Conservation (phyloP, 2,329 filamentous ascomycete genomes). For the Xylariaceae sp. region DNA sequence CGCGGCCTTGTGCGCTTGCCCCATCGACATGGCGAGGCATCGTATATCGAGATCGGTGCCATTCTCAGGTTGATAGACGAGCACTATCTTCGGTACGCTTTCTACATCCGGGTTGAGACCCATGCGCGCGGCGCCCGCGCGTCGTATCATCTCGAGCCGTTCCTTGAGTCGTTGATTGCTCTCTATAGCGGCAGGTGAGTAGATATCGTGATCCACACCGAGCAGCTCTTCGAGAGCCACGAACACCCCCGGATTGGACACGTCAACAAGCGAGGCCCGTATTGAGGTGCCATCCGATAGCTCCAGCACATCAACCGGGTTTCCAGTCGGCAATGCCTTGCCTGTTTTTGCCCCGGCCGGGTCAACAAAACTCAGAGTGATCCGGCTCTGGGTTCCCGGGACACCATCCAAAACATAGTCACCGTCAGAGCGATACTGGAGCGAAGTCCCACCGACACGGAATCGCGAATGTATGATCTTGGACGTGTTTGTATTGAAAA, state of each 20-base stretch:
- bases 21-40: constrained; percentile 45
- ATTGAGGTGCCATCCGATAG: constrained; percentile 28
- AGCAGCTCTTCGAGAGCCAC: constrained; percentile 30
- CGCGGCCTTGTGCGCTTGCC: constrained; percentile 42
- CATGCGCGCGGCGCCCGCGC: constrained; percentile 36
- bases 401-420: constrained; percentile 39
- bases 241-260: constrained; percentile 41
- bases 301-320: constrained; percentile 29
- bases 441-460: constrained; percentile 24
- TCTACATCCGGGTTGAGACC: constrained; percentile 34
- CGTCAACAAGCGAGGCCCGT: constrained; percentile 37
- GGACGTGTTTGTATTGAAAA: constrained; percentile 32
- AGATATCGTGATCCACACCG: constrained; percentile 12
- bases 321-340: constrained; percentile 36
- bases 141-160: constrained; percentile 35
- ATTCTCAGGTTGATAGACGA: constrained; percentile 35
- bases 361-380: constrained; percentile 36
- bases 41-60: constrained; percentile 34
- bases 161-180: constrained; percentile 28
- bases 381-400: constrained; percentile 31
- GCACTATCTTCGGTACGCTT: constrained; percentile 43
- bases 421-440: constrained; percentile 29
- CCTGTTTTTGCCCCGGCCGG: constrained; percentile 41
- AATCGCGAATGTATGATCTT: constrained; percentile 37
- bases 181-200: constrained; percentile 29